phyloP scores from a whole-genome alignment of 306 rosid genomes.

The Quercus glauca region DNA sequence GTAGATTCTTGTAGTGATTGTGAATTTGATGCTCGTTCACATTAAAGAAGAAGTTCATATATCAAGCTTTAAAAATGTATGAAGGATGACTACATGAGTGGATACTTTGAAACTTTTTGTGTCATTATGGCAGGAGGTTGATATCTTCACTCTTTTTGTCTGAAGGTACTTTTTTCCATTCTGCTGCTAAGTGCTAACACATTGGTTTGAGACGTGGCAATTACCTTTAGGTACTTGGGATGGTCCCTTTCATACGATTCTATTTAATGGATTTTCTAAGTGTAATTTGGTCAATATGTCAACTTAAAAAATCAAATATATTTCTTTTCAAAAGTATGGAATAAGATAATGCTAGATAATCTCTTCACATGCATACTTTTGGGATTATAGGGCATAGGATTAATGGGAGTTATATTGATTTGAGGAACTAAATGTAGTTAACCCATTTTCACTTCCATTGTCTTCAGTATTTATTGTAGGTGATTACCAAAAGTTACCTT shows the following conservation, averaged over 20 bases:
- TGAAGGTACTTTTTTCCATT: conserved; percentile 4
- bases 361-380: neutral
- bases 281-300: neutral
- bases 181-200: neutral
- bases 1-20: neutral
- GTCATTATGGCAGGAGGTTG: neutral
- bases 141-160: conserved; percentile 4
- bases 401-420: neutral
- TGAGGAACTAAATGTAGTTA: too few species aligned
- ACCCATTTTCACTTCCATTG: too few species aligned
- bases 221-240: conserved; percentile 8
- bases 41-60: neutral
- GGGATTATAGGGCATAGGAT: neutral
- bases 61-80: neutral
- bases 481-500: too few species aligned
- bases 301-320: neutral
- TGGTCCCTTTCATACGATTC: neutral
- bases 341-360: neutral
- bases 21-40: neutral
- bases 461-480: too few species aligned
- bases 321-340: neutral
- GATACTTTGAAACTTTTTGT: neutral
- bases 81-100: neutral
- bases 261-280: neutral
- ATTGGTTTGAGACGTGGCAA: neutral